Conservation (phyloP, 495 filamentous ascomycete genomes). For the Polyplosphaeria fusca region DNA sequence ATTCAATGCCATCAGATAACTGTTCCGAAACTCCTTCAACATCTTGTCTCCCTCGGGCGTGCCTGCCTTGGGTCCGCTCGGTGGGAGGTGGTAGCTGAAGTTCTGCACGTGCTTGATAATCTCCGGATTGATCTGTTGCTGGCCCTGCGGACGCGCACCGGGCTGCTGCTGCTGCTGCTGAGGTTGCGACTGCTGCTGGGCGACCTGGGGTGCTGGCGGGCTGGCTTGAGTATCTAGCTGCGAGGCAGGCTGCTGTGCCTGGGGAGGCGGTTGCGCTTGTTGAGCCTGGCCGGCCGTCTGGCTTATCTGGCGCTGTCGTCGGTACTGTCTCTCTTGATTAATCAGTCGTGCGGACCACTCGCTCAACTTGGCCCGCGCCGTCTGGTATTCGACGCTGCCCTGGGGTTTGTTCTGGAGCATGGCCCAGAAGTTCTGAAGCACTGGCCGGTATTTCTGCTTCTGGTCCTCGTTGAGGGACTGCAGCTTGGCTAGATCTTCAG, state of each 20-base stretch:
- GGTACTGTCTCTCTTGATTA: constrained; percentile 15
- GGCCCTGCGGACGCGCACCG: neutral
- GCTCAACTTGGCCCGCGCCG: constrained; percentile 28
- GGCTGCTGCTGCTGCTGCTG: constrained; percentile 4
- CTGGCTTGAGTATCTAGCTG: neutral
- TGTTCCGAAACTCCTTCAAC: constrained; percentile 27
- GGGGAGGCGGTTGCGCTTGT: constrained; percentile 4
- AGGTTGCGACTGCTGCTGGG: constrained; percentile 6
- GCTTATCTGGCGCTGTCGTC: constrained; percentile 7
- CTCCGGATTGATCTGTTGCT: constrained; percentile 24
- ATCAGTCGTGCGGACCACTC: constrained; percentile 33
- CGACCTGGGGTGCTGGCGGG: neutral
- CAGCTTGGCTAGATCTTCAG: constrained; percentile 31
- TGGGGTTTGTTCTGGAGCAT: constrained; percentile 21
- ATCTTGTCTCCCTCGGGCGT: constrained; percentile 31
- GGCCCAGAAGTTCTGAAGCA: constrained; percentile 33
- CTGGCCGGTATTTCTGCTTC: constrained; percentile 32
- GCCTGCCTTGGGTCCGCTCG: constrained; percentile 8
- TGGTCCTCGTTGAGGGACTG: constrained; percentile 28
- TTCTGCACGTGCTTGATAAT: constrained; percentile 30
- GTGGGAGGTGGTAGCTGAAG: constrained; percentile 26
- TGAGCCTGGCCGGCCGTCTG: constrained; percentile 6
- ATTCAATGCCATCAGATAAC: constrained; percentile 28
- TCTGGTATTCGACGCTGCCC: constrained; percentile 21
- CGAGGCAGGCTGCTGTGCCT: neutral